Base-by-base conservation (phyloP, 106 monocot genomes). In the Phalaenopsis aphrodite region DNA sequence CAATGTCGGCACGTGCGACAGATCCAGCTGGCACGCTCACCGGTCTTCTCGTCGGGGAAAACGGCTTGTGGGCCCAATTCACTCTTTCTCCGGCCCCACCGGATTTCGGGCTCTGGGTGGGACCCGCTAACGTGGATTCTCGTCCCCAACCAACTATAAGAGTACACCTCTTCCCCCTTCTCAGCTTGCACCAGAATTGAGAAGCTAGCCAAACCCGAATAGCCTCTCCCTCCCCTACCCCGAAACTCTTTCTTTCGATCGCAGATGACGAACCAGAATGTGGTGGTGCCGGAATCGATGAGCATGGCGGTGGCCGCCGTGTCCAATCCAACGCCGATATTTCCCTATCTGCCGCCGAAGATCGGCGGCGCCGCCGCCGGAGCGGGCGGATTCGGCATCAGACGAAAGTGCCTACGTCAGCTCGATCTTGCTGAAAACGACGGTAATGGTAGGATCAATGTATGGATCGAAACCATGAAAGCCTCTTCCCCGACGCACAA, bases 401-500 rank as follows among this genome's bases (percentile, higher is more conserved):
- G 55, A n/a, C 68, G 69, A n/a, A 82, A 68, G 52, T 78, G 24
- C 30, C 55, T 76, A 17, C n/a, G 68, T 24, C 82, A 68, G 42
- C 41, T 82, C 2, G 82, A 82, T 18, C 55, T 83, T 19, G 58
- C 56, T 15, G 77, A 48, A 9, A 49, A 72, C 23, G 69, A 72
- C 10, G 73, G 76, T 8, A 61, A 66, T 21, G 73, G 76, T 11
- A 61, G 76, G 36, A 81, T 79, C 30, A 81, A 82, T 56, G 41
- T 79, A 56, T 86, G 83, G 84, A 77, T 86, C 21, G 86, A 88
- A 36, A 80, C 88, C 39, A 88, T 88, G 88, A 84, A 75, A 81
- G 87, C 89, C 43, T 91, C 89, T 41, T 91, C 89, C 8, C 91
- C 89, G 21, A 86, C 87, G 46, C 88, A 83, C 55, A 83, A 79